These are phyloP conservation scores for Haplosporangium sp. DNA, from an alignment of 371 early-diverging fungal genomes.

Conservation along the genomic window DNA sequence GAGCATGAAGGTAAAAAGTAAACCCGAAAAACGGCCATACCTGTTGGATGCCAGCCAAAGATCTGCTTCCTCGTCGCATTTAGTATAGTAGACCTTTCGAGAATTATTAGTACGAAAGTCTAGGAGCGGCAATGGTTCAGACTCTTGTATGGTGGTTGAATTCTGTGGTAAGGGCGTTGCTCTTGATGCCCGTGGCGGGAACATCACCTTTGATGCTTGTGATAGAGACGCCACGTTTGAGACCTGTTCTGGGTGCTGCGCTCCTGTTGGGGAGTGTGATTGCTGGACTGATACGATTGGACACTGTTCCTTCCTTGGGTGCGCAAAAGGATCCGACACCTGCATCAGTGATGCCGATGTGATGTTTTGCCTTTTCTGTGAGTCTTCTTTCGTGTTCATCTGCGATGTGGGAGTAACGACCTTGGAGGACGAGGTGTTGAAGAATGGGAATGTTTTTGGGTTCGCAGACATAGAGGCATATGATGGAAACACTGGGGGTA, in stretches of 20 bases:
- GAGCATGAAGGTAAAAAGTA: no score
- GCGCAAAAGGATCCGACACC: no score
- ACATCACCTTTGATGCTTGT: no score
- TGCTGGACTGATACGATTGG: no score
- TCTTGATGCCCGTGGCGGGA: background rate
- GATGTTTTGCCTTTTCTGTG: no score
- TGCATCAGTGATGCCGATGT: no score
- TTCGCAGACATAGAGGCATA: background rate
- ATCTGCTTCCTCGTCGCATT: conserved; percentile 30
- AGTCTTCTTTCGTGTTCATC: no score
- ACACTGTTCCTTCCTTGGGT: no score
- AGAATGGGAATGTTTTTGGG: background rate
- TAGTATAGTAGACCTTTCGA: conserved; percentile 40
- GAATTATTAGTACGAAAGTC: conserved; percentile 40
- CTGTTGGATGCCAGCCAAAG: conserved; percentile 24
- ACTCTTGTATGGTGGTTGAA: background rate
- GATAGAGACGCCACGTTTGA: no score
- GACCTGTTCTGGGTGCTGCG: no score
- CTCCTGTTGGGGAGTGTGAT: no score
- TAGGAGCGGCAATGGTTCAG: conserved; percentile 23
- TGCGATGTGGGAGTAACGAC: no score
- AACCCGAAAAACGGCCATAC: conserved; percentile 4
- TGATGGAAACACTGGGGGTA: background rate
- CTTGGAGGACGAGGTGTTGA: background rate
- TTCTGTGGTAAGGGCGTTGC: background rate